phyloP scores from a whole-genome alignment of 2,329 filamentous ascomycete species.

The Pyricularia pennisetigena region DNA sequence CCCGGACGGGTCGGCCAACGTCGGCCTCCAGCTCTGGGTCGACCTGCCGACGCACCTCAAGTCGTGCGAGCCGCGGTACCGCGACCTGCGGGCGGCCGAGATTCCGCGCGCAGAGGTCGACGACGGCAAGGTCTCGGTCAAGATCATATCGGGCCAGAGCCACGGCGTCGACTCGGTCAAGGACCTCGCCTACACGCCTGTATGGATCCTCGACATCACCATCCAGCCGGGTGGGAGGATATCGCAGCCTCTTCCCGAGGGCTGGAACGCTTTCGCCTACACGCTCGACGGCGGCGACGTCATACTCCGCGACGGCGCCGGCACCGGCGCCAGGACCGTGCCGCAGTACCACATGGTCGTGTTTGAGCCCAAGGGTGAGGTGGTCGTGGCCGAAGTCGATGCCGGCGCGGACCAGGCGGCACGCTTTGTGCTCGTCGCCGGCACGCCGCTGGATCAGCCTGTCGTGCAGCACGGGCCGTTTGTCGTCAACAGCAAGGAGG shows the following conservation, averaged over 20 bases:
- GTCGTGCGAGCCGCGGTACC: slow-evolving; percentile 82
- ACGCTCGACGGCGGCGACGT: slow-evolving; percentile 61
- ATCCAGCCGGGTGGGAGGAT: slow-evolving; percentile 72
- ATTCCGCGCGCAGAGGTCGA: slow-evolving; percentile 68
- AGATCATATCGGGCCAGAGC: slow-evolving; percentile 81
- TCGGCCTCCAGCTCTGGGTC: slow-evolving; percentile 93
- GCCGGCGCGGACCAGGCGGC: slow-evolving; percentile 49
- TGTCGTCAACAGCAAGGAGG: slow-evolving; percentile 62
- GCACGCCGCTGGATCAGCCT: slow-evolving; percentile 69
- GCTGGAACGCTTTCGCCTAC: slow-evolving; percentile 89
- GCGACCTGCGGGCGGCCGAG: slow-evolving; percentile 69
- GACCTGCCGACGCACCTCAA: slow-evolving; percentile 78
- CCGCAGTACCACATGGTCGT: slow-evolving; percentile 79
- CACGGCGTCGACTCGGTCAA: slow-evolving; percentile 79
- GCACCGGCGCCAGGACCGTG: slow-evolving; percentile 39
- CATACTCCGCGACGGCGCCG: slow-evolving; percentile 46
- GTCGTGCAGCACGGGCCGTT: slow-evolving; percentile 82
- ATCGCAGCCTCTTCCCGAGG: slow-evolving; percentile 62
- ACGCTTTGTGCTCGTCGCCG: slow-evolving; percentile 63
- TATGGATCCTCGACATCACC: slow-evolving; percentile 86
- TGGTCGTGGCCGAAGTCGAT: slow-evolving; percentile 60
- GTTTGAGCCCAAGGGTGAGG: slow-evolving; percentile 71
- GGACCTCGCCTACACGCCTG: slow-evolving; percentile 85
- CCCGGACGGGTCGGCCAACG: slow-evolving; percentile 63
- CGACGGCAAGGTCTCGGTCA: slow-evolving; percentile 65